Evolutionary conservation across 306 rosid species (phyloP), one percentile per base, ranked within the genome.

Genomic region (Sesbania bispinosa): DNA sequence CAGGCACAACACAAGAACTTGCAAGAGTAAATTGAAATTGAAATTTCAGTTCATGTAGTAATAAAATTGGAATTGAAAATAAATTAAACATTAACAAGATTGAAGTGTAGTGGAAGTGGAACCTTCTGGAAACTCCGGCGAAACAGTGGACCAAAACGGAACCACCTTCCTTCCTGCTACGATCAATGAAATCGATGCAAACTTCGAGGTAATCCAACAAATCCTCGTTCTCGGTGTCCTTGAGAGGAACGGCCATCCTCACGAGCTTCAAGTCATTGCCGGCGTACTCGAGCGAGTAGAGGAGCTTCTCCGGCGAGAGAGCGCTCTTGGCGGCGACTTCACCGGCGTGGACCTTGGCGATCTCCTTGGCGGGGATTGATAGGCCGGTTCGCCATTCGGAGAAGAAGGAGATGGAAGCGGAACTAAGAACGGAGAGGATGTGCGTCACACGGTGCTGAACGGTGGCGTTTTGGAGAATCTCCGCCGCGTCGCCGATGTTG

Each of bases 111-210:
- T 4, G 15, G 65, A 14, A 13, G 23, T 13, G 7, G 62, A 83
- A 93, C 98, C 98, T 93, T 88, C 97, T 89, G 32, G 98, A 94
- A n/a, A 94, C 98, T 13, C 98, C 98, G 13, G 97, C 98, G 47
- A 94, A 90, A 81, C 98, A 94, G 74, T 94, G 98, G 24, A 94
- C 97, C 78, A 94, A 62, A 82, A 94, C 90, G 51, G 89, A 78
- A 27, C 98, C 98, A 50, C 98, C 98, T 59, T 94, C 86, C 69
- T 89, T 90, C 66, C 92, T 80, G 30, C 89, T 82, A 32, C 68
- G 65, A 53, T 94, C 95, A 65, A 94, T 86, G 74, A 91, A 94
- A 79, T 91, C 90, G 55, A 91, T 79, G 77, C 95, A 94, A 11
- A 81, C 92, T 3, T 94, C 90, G 81, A 94, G 79, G 80, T 85